Base-by-base conservation (phyloP, 371 early-diverging fungal species). In the Mortierella sp. region DNA sequence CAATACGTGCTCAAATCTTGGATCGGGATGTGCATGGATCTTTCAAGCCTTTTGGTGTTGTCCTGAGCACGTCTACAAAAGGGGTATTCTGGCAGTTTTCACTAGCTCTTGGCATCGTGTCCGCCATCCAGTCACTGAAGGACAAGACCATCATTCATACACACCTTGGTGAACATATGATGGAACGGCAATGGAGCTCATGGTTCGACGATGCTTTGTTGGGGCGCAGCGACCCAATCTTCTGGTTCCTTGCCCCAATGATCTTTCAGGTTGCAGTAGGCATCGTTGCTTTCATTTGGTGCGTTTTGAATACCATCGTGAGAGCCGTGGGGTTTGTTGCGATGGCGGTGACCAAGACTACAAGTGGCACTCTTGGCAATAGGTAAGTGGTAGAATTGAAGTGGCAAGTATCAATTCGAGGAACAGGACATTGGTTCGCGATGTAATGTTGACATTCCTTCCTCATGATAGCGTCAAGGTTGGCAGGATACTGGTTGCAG, bases 1-100 rank as follows among this genome's bases (percentile, higher is more conserved):
- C 87, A 2, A 51, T 91, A 39, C 72, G 74, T n/a, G 69, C 81
- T 13, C 94, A 93, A 71, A 55, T 93, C 53, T 73, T 80, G 37
- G 74, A 80, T 28, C 92, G 90, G 81, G 82, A 81, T 54, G 44
- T 66, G 34, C 76, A 79, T 27, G 61, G 49, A 2, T 3, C 19
- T 4, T 65, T 66, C 25, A 22, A 27, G n/a, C 56, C 66, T 10
- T 72, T 72, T 61, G 72, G 66, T 3, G 34, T 25, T 8, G 28
- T 54, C 9, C 31, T 72, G 12, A 39, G 53, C 24, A 5, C 12
- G 16, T 44, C 61, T 22, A 16, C 25, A 10, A 57, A 16, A 21
- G 25, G 57, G 13, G 51, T 54, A 0, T 66, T 46, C 29, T 60
- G 52, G 62, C 28, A 62, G 46, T 48, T 72, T n/a, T 62, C 72